A percentile compares a stretch with the other conserved stretches of the same genome.
Conservation (phyloP, 441 rosid genomes). For the Adansonia grandidieri region DNA sequence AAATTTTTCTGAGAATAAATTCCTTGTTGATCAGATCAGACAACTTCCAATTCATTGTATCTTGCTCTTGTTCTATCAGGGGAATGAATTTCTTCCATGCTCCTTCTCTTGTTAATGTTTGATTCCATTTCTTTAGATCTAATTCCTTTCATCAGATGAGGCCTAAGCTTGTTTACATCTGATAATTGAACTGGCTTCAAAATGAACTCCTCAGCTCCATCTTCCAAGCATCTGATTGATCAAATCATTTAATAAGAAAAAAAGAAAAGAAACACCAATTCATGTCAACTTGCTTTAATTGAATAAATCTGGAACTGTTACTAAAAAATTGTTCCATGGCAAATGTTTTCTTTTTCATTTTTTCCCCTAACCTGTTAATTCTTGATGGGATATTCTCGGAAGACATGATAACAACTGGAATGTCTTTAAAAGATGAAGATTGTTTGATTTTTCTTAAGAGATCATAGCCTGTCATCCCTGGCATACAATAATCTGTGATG, state of each 20-base stretch:
- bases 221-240: slow-evolving; percentile 61
- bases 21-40: slow-evolving; percentile 11
- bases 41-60: slow-evolving; percentile 35
- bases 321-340: background rate
- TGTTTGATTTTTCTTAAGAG: slow-evolving; percentile 76
- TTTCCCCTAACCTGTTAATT: slow-evolving; percentile 47
- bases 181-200: slow-evolving; percentile 70
- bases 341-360: too few species aligned
- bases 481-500: slow-evolving; percentile 91
- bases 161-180: slow-evolving; percentile 65
- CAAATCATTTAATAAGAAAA: too few species aligned
- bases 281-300: background rate
- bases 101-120: too few species aligned
- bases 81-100: slow-evolving; percentile 24
- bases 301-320: background rate
- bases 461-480: slow-evolving; percentile 92
- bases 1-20: background rate
- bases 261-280: background rate
- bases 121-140: slow-evolving; percentile 26
- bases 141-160: slow-evolving; percentile 54
- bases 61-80: slow-evolving; percentile 43
- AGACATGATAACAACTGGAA: slow-evolving; percentile 82
- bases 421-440: slow-evolving; percentile 56
- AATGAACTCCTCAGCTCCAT: slow-evolving; percentile 82
- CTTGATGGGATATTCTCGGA: slow-evolving; percentile 72